These are phyloP conservation scores for Plasmodium gallinaceum DNA, from an alignment of 169 alveolate genomes.

Conservation along the genomic window DNA sequence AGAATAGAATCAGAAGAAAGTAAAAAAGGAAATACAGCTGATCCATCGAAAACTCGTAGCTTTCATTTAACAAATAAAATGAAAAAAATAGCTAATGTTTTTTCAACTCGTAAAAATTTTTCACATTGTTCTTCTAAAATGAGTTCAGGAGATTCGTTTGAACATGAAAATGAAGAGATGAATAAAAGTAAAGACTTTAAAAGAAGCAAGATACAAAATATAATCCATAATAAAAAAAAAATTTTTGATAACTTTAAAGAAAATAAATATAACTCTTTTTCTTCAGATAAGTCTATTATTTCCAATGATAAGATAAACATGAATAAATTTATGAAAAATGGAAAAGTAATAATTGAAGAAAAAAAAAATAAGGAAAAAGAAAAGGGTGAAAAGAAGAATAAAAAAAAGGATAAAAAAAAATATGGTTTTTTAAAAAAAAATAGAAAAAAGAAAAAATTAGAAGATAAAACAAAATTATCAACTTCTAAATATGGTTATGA, in stretches of 20 bases:
- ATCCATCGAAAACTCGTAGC: neutral
- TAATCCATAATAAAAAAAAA: neutral
- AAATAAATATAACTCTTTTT: neutral
- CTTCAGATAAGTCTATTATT: neutral
- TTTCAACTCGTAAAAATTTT: constrained; percentile 10
- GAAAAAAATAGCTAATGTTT: constrained; percentile 5
- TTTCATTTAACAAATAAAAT: constrained; percentile 4
- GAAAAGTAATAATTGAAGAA: neutral
- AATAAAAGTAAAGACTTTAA: neutral
- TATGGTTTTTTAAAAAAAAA: constrained; percentile 23
- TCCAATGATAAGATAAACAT: neutral
- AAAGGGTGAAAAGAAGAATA: neutral
- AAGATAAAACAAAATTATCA: constrained; percentile 17
- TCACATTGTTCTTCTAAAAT: constrained; percentile 20
- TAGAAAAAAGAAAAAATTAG: constrained; percentile 9
- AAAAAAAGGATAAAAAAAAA: constrained; percentile 19
- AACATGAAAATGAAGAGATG: neutral
- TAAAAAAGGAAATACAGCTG: neutral
- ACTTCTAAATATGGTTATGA: constrained; percentile 48
- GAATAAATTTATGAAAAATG: constrained; percentile 5
- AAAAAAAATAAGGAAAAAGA: neutral
- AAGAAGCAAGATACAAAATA: neutral
- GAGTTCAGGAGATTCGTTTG: neutral
- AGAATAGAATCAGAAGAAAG: neutral
- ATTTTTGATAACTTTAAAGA: neutral